Conservation (phyloP, 2,329 filamentous ascomycete genomes). For the Fragosphaeria purpurea region DNA sequence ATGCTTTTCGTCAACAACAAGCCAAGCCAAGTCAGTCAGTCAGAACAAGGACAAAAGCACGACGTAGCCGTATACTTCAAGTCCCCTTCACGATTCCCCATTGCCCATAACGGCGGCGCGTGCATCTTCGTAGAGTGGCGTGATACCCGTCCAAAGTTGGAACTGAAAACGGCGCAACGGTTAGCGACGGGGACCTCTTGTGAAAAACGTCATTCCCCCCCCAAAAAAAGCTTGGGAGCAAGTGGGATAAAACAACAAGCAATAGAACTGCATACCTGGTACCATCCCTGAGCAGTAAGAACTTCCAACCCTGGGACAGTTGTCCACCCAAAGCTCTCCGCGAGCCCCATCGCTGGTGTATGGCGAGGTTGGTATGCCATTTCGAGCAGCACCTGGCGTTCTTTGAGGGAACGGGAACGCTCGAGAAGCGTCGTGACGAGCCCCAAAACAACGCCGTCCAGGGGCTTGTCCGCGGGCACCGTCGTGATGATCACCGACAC, state of each 20-base stretch:
- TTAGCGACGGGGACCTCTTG: not conserved
- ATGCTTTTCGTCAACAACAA: no score
- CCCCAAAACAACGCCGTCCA: slow-evolving; percentile 61
- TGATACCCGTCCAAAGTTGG: slow-evolving; percentile 75
- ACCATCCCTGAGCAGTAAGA: slow-evolving; percentile 76
- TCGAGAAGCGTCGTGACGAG: slow-evolving; percentile 48
- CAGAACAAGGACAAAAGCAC: no score
- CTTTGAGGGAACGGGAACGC: slow-evolving; percentile 19
- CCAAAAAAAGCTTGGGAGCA: not conserved
- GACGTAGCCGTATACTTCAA: no score
- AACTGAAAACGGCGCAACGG: slow-evolving; percentile 38
- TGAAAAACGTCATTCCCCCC: no score
- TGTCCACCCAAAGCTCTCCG: slow-evolving; percentile 66
- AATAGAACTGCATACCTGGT: slow-evolving; percentile 53
- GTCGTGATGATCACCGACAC: slow-evolving; percentile 75
- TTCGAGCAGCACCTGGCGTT: slow-evolving; percentile 62
- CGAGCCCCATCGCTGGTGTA: slow-evolving; percentile 78
- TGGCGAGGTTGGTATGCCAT: slow-evolving; percentile 91
- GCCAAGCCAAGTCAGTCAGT: no score
- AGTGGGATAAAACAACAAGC: not conserved
- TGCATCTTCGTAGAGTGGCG: slow-evolving; percentile 60
- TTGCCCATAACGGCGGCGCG: slow-evolving; percentile 47
- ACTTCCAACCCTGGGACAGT: slow-evolving; percentile 84
- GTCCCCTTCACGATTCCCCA: no score
- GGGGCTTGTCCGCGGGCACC: slow-evolving; percentile 77